Conservation (phyloP, 306 rosid genomes). For the Potentilla sterilis region DNA sequence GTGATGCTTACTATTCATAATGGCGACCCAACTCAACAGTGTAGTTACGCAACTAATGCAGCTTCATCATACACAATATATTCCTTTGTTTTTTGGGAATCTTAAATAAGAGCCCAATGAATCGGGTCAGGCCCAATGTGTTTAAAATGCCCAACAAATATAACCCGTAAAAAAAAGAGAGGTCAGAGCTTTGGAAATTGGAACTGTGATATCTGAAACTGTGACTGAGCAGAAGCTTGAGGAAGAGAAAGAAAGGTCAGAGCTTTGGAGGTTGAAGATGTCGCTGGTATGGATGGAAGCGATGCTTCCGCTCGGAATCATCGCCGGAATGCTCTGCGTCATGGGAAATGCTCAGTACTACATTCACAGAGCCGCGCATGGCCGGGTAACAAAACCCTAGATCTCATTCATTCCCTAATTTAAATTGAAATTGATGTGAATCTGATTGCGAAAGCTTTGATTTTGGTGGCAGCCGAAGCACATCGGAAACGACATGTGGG, state of each 20-base stretch:
- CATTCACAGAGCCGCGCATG: constrained; percentile 84
- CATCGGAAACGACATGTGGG: constrained; percentile 90
- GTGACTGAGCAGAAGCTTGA: no score
- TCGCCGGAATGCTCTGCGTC: constrained; percentile 85
- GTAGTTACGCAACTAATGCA: neutral
- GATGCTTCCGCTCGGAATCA: constrained; percentile 73
- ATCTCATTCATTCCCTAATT: neutral
- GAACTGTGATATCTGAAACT: no score
- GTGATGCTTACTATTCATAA: no score
- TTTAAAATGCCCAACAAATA: neutral
- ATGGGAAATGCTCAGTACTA: constrained; percentile 87
- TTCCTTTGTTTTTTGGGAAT: neutral
- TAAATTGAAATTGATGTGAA: neutral
- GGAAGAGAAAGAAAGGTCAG: neutral
- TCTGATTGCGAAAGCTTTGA: neutral
- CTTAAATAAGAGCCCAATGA: neutral
- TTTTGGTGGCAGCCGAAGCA: constrained; percentile 75
- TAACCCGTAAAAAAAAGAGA: neutral
- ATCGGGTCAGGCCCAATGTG: neutral
- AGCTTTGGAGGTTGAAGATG: constrained; percentile 33
- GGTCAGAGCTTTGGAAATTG: neutral
- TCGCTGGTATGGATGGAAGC: constrained; percentile 71
- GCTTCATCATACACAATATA: no score
- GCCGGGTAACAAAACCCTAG: constrained; percentile 47
- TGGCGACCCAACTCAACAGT: neutral